Evolutionary conservation across 345 rosid species (phyloP).

Genomic region (Arabidopsis suecica): DNA sequence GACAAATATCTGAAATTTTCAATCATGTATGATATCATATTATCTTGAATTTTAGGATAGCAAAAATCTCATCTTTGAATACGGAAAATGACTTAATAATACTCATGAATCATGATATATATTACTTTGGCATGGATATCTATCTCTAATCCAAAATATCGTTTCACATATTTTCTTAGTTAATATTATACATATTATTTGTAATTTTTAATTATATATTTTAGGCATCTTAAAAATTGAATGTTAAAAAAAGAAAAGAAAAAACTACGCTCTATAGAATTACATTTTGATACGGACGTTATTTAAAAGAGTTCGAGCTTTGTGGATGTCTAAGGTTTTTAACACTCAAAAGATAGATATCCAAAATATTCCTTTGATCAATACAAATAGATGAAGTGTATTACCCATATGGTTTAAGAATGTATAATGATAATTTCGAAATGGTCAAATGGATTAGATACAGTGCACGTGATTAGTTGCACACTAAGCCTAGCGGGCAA

Average conservation of each 20-base stretch:
- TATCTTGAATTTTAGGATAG: background rate
- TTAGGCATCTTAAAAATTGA: too few species aligned
- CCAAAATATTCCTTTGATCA: background rate
- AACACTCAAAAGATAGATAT: background rate
- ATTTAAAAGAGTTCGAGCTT: background rate
- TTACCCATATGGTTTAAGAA: background rate
- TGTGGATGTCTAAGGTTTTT: background rate
- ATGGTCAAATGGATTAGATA: slow-evolving; percentile 11
- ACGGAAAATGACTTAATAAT: background rate
- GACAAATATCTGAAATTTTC: background rate
- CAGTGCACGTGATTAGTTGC: slow-evolving; percentile 31
- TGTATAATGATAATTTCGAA: background rate
- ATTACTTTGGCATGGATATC: background rate
- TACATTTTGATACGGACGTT: background rate
- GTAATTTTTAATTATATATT: background rate
- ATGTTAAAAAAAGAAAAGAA: too few species aligned
- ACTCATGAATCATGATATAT: too few species aligned
- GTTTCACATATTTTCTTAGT: background rate
- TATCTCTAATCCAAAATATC: background rate
- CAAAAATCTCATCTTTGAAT: background rate
- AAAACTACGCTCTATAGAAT: too few species aligned
- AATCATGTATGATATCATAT: background rate
- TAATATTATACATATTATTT: background rate
- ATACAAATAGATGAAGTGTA: background rate
- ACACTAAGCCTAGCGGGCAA: slow-evolving; percentile 12